Evolutionary conservation across 768 basidiomycete genomes (phyloP).

Genomic region (Agaricus blazei): DNA sequence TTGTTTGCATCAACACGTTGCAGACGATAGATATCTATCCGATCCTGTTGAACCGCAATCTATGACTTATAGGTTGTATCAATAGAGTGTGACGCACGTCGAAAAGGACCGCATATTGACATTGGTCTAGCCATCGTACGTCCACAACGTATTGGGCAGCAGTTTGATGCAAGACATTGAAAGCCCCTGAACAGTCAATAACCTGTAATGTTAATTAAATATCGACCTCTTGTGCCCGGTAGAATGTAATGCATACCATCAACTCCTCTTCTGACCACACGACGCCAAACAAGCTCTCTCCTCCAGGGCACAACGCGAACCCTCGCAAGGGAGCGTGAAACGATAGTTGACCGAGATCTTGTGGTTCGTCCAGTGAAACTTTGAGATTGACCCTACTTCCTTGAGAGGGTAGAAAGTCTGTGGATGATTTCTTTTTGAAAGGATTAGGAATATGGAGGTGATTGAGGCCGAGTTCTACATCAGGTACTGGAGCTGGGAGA

Average conservation of each 20-base stretch:
- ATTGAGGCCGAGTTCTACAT: slow-evolving; percentile 23
- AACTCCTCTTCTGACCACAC: slow-evolving; percentile 44
- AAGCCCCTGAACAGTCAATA: slow-evolving; percentile 29
- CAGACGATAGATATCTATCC: slow-evolving; percentile 31
- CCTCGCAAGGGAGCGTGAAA: slow-evolving; percentile 16
- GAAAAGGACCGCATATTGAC: slow-evolving; percentile 33
- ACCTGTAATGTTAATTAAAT: slow-evolving; percentile 20
- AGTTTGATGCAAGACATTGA: slow-evolving; percentile 25
- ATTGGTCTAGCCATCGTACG: slow-evolving; percentile 34
- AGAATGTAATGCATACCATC: slow-evolving; percentile 25
- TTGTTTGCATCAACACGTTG: slow-evolving; percentile 31
- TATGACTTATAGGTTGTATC: background rate
- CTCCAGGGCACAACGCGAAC: slow-evolving; percentile 18
- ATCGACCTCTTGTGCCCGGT: background rate
- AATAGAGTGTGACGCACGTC: slow-evolving; percentile 22
- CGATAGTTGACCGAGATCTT: slow-evolving; percentile 19
- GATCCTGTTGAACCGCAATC: slow-evolving; percentile 24
- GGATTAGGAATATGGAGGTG: slow-evolving; percentile 54
- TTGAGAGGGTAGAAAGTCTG: slow-evolving; percentile 33
- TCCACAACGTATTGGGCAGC: slow-evolving; percentile 22
- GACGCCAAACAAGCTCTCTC: slow-evolving; percentile 31
- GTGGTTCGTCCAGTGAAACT: slow-evolving; percentile 16
- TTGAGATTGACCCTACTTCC: slow-evolving; percentile 14
- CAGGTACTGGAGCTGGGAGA: slow-evolving; percentile 9
- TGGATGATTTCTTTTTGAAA: slow-evolving; percentile 57